These are phyloP conservation scores for Plasmodium gallinaceum DNA, from an alignment of 169 alveolate species.

Conservation along the genomic window DNA sequence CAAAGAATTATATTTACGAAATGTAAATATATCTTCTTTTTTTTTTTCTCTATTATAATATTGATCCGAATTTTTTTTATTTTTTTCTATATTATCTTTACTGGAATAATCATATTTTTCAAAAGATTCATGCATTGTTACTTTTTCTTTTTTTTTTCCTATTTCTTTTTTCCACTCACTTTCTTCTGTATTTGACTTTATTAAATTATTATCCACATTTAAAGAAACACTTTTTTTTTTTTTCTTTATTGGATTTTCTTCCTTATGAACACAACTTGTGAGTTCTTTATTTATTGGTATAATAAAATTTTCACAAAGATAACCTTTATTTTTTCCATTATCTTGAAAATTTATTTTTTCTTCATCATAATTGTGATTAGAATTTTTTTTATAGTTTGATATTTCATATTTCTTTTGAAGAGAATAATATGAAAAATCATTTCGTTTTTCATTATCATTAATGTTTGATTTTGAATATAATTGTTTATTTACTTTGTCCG, in stretches of 20 bases:
- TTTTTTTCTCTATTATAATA: slow-evolving; percentile 9
- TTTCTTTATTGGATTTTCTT: not conserved
- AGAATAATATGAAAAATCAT: no score
- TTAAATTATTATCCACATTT: not conserved
- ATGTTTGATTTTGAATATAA: no score
- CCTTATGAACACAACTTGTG: not conserved
- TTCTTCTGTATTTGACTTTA: not conserved
- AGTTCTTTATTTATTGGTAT: not conserved
- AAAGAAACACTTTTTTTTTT: slow-evolving; percentile 16
- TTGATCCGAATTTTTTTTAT: not conserved
- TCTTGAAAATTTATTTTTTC: not conserved
- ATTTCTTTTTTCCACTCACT: not conserved
- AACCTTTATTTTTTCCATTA: not conserved
- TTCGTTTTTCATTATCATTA: no score
- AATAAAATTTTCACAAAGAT: not conserved
- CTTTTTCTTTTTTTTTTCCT: not conserved
- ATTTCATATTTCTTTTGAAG: no score
- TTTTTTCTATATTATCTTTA: slow-evolving; percentile 9
- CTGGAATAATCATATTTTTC: slow-evolving; percentile 3
- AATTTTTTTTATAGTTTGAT: no score
- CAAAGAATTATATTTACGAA: slow-evolving; percentile 43
- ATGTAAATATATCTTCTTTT: slow-evolving; percentile 2
- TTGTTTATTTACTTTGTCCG: no score
- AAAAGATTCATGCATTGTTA: not conserved
- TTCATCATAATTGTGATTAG: not conserved